These are phyloP conservation scores for Casaregolazyma lundiana DNA, from an alignment of 1,139 yeast genomes.

Conservation along the genomic window DNA sequence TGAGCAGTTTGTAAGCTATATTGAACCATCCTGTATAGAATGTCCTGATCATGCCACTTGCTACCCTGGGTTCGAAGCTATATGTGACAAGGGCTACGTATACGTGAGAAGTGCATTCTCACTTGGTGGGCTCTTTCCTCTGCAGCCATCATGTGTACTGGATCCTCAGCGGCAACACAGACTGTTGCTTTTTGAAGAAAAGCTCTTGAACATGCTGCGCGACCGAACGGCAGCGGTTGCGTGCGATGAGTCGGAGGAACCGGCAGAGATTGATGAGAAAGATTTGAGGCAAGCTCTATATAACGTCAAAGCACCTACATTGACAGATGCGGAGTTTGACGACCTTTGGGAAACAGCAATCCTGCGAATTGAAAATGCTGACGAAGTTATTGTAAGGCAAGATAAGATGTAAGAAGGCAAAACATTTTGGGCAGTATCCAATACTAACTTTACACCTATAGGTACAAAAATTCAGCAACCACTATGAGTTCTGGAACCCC, in stretches of 20 bases:
- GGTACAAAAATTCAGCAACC: slow-evolving; percentile 9
- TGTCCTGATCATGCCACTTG: slow-evolving; percentile 87
- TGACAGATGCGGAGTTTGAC: slow-evolving; percentile 70
- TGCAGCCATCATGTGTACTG: slow-evolving; percentile 62
- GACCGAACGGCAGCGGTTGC: slow-evolving; percentile 62
- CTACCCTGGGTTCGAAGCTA: slow-evolving; percentile 50
- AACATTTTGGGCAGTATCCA: too few species aligned
- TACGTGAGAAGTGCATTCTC: slow-evolving; percentile 53
- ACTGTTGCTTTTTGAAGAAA: slow-evolving; percentile 61
- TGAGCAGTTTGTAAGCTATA: slow-evolving; percentile 22
- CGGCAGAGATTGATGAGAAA: slow-evolving; percentile 26
- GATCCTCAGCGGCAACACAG: slow-evolving; percentile 71
- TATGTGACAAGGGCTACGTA: slow-evolving; percentile 67
- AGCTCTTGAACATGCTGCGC: slow-evolving; percentile 63
- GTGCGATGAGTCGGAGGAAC: slow-evolving; percentile 55
- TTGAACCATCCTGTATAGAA: slow-evolving; percentile 61
- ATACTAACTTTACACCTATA: slow-evolving; percentile 3
- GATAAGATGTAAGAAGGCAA: slow-evolving; percentile 35
- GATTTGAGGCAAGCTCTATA: slow-evolving; percentile 27
- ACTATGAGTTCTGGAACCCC: slow-evolving; percentile 7
- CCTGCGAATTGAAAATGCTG: slow-evolving; percentile 60
- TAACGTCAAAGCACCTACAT: slow-evolving; percentile 39
- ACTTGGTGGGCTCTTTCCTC: slow-evolving; percentile 54
- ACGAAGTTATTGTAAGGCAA: slow-evolving; percentile 84
- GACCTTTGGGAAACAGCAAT: slow-evolving; percentile 72